These are phyloP conservation scores for Carex kokanica DNA, from an alignment of 176 grass and related monocot genomes.

Conservation along the genomic window DNA sequence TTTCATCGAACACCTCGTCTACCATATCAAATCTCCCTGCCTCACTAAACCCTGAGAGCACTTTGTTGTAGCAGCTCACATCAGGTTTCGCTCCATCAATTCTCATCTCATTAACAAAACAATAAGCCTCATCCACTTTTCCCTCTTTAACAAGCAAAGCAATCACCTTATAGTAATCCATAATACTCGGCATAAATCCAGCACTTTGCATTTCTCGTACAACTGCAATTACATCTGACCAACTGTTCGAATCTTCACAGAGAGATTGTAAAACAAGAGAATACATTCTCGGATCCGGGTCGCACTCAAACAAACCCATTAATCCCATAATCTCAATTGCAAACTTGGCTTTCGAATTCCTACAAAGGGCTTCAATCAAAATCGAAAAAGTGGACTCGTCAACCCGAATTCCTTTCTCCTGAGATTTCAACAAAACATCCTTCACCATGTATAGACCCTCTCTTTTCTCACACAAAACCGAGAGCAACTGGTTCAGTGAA, in stretches of 20 bases:
- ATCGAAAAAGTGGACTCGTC: constrained; percentile 36
- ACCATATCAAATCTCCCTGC: constrained; percentile 24
- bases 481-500: constrained; percentile 30
- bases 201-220: constrained; percentile 54
- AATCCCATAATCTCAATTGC: constrained; percentile 31
- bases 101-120: constrained; percentile 39
- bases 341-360: constrained; percentile 22
- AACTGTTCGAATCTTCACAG: constrained; percentile 22
- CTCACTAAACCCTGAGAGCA: constrained; percentile 31
- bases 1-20: constrained; percentile 67
- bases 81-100: constrained; percentile 31
- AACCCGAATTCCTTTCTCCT: constrained; percentile 30
- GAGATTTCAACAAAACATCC: constrained; percentile 39
- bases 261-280: constrained; percentile 30
- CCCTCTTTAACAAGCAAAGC: constrained; percentile 37
- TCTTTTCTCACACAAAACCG: constrained; percentile 28
- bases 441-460: constrained; percentile 31
- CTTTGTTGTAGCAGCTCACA: constrained; percentile 22
- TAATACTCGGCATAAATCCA: constrained; percentile 21
- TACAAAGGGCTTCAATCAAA: constrained; percentile 34
- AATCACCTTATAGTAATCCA: constrained; percentile 35
- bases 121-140: constrained; percentile 43
- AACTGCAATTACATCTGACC: constrained; percentile 28
- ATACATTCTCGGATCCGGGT: constrained; percentile 30
- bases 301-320: constrained; percentile 36